Evolutionary conservation across 106 monocot species (phyloP), one percentile per base, ranked within the genome.

Genomic region (Ottelia alismoides): DNA sequence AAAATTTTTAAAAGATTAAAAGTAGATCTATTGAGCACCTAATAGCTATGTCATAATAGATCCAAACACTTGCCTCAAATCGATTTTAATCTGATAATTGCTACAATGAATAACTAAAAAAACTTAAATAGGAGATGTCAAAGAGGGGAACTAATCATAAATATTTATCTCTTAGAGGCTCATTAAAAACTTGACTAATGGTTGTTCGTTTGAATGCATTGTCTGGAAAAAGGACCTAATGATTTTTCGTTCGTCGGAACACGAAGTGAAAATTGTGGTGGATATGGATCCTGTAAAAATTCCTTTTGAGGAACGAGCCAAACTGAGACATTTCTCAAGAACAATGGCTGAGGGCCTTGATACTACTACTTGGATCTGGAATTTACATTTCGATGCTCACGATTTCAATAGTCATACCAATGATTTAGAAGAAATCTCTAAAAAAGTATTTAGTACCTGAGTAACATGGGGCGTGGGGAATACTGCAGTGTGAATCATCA

Each of bases 331-430:
- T 64, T 71, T 57, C 63, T 63, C 49, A 71, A 64, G 23, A 27
- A 43, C 40, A 43, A 43, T 43, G 16, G 16, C 40, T 43, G 16
- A 43, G 40, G 72, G 72, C 22, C 51, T 40, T 52, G 49, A 53
- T 65, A 59, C 72, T 47, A 72, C 51, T 17, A 64, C 52, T 64
- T 58, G 27, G 59, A 65, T 65, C 50, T 58, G 28, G 58, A 72
- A 64, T 52, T 65, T 58, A 65, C 45, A 52, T 72, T 40, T 4
- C 58, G 51, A 58, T 64, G 57, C 56, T 65, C 65, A 65, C 19
- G 58, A 72, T 72, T 72, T 64, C 30, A 26, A 58, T 72, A 72
- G 64, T 59, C 64, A 72, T 65, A 72, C 51, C 51, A 65, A 48
- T 50, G 49, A 58, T 67, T 69, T 61, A 60, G 49, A n/a, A n/a